Percentiles rank a stretch among this genome's conserved stretches.
Conservation (phyloP, 1,284 basidiomycete genomes). For the Ceratobasidium theobromae region DNA sequence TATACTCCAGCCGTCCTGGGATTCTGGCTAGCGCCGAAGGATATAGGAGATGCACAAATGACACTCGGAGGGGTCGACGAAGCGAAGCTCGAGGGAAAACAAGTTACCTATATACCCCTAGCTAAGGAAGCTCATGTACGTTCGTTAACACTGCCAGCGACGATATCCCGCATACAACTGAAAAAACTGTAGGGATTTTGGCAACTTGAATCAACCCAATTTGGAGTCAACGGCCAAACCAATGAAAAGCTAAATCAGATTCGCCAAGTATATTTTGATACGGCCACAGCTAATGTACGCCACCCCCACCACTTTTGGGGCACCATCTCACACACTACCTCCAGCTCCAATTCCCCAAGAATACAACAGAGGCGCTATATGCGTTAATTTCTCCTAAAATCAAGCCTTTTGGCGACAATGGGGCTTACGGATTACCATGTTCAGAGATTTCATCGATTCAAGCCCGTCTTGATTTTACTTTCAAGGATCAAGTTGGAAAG, state of each 20-base stretch:
- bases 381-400: constrained; percentile 59
- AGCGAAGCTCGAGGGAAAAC: constrained; percentile 53
- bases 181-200: constrained; percentile 43
- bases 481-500: constrained; percentile 40
- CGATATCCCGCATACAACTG: neutral
- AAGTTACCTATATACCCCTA: constrained; percentile 47
- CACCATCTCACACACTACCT: neutral
- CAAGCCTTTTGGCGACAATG: constrained; percentile 51
- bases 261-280: constrained; percentile 57
- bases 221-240: constrained; percentile 57
- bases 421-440: constrained; percentile 60
- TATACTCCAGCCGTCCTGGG: constrained; percentile 51
- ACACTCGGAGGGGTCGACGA: constrained; percentile 56
- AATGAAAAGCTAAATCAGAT: constrained; percentile 46
- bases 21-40: constrained; percentile 53
- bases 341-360: constrained; percentile 24
- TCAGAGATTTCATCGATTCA: constrained; percentile 49
- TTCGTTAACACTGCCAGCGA: neutral
- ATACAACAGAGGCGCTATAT: constrained; percentile 48
- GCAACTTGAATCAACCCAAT: constrained; percentile 51
- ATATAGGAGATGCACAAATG: constrained; percentile 54
- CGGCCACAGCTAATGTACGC: constrained; percentile 57
- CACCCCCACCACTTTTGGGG: constrained; percentile 36
- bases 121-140: constrained; percentile 41
- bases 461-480: constrained; percentile 54